A percentile compares a stretch with the other conserved stretches of the same genome.
phyloP scores from a whole-genome alignment of 805 yeast species.

The Barnettozyma salicaria region DNA sequence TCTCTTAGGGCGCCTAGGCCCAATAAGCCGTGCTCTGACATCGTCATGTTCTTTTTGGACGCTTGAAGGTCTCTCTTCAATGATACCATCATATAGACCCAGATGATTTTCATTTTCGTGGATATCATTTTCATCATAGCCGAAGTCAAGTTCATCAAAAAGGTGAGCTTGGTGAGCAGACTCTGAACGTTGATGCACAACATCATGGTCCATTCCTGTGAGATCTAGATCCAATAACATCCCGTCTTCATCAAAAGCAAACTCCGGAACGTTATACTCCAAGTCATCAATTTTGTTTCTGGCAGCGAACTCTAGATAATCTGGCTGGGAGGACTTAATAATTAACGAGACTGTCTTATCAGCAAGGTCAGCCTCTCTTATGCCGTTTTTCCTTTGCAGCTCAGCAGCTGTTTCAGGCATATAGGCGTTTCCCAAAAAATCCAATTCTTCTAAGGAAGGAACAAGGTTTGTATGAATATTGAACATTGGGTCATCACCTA shows the following conservation, averaged over 20 bases:
- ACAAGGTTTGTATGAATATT: slow-evolving; percentile 29
- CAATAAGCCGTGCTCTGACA: neutral
- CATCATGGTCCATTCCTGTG: too few species aligned
- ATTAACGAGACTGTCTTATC: slow-evolving; percentile 13
- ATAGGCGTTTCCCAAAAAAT: slow-evolving; percentile 11
- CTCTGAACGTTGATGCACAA: neutral
- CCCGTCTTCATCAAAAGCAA: slow-evolving; percentile 26
- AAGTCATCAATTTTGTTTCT: slow-evolving; percentile 11
- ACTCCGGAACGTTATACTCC: slow-evolving; percentile 17
- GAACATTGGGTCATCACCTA: slow-evolving; percentile 36
- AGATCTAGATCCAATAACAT: slow-evolving; percentile 16
- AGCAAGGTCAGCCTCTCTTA: slow-evolving; percentile 16
- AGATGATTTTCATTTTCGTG: slow-evolving; percentile 9
- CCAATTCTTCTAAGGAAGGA: slow-evolving; percentile 20
- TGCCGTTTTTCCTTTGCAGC: slow-evolving; percentile 8
- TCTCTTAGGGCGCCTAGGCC: neutral
- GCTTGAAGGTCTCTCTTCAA: slow-evolving; percentile 4
- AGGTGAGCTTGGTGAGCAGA: neutral
- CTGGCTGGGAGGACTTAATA: slow-evolving; percentile 8
- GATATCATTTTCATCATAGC: slow-evolving; percentile 7
- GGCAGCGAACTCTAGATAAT: slow-evolving; percentile 2
- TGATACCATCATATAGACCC: slow-evolving; percentile 13
- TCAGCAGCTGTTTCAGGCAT: slow-evolving; percentile 1
- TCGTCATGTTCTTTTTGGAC: neutral
- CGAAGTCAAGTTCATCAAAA: slow-evolving; percentile 10